Base-by-base conservation (phyloP, 345 rosid genomes). In the Acer yangbiense region DNA sequence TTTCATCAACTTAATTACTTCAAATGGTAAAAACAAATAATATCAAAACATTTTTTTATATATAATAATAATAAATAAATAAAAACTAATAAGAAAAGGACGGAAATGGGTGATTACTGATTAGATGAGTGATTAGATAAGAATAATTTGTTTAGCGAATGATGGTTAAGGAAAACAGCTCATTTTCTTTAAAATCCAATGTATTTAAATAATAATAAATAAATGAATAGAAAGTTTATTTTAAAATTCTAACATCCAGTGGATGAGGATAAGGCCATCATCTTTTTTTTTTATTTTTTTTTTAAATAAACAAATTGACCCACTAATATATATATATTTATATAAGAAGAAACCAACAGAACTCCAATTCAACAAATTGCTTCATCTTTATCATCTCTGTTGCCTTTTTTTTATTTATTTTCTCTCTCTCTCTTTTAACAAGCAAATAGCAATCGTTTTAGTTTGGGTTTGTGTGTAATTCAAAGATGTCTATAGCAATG, bases 211-310 rank as follows among this genome's bases (percentile, higher is more conserved):
- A 54, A 3, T 8, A 12, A 25, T 7, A 1, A 1, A 57, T 25
- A 25, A 25, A 25, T 25, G 27, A 25, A 25, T 25, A 25, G 27
- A 25, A 25, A 25, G 27, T 25, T 25, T 25, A 25, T 29, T 29
- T 29, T 29, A 63, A 50, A 3, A 35, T 68, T 71, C 55, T 76
- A 35, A 61, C 72, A 66, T 69, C 25, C 23, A 52, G 73, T 54
- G 76, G 85, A 76, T 73, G 25, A 82, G 85, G 82, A 79, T 79
- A 82, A 82, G 83, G n/a, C n/a, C n/a, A n/a, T n/a, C n/a, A n/a
- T n/a, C n/a, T n/a, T n/a, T n/a, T n/a, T n/a, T n/a, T n/a, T n/a
- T n/a, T n/a, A n/a, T n/a, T n/a, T n/a, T n/a, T n/a, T n/a, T n/a
- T n/a, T n/a, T n/a, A 23, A 35, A 35, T 35, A 35, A 35, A 35